phyloP scores from a whole-genome alignment of 179 eudicot species.

The Amaranthus tricolor region DNA sequence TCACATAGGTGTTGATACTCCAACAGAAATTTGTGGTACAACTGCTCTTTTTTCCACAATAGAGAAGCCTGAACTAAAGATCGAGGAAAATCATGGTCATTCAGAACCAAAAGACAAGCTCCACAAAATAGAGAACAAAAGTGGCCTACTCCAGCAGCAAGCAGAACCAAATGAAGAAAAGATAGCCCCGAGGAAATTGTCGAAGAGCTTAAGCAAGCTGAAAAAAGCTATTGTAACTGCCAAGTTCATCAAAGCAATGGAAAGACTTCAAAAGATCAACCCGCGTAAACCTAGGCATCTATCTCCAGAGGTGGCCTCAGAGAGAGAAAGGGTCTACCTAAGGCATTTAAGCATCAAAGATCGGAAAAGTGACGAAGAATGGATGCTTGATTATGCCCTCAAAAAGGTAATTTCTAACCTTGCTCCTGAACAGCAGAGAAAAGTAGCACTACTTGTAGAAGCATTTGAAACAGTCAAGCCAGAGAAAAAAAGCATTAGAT shows the following conservation, averaged over 20 bases:
- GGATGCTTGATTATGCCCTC: slow-evolving; percentile 97
- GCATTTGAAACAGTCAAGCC: slow-evolving; percentile 90
- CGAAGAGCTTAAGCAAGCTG: slow-evolving; percentile 59
- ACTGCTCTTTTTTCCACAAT: slow-evolving; percentile 20
- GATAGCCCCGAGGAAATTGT: slow-evolving; percentile 21
- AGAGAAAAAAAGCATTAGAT: slow-evolving; percentile 21
- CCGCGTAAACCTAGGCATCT: slow-evolving; percentile 29
- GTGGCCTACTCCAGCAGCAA: slow-evolving; percentile 20
- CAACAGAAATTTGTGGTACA: not conserved
- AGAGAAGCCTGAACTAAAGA: slow-evolving; percentile 11
- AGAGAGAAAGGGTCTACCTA: slow-evolving; percentile 53
- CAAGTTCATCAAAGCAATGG: slow-evolving; percentile 76
- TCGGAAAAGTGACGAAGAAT: slow-evolving; percentile 69
- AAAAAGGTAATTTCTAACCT: slow-evolving; percentile 64
- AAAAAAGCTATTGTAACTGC: slow-evolving; percentile 54
- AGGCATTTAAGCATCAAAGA: slow-evolving; percentile 55
- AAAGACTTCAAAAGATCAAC: slow-evolving; percentile 49
- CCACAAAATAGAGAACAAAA: slow-evolving; percentile 2
- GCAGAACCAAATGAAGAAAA: slow-evolving; percentile 22
- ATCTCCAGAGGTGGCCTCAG: slow-evolving; percentile 28
- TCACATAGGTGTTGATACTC: slow-evolving; percentile 5
- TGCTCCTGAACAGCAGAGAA: slow-evolving; percentile 73
- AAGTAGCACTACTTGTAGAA: slow-evolving; percentile 75
- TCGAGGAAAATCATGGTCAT: slow-evolving; percentile 2
- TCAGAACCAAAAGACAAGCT: slow-evolving; percentile 20